Base-by-base conservation (phyloP, 202 grass and related monocot species). In the Panicum virgatum region DNA sequence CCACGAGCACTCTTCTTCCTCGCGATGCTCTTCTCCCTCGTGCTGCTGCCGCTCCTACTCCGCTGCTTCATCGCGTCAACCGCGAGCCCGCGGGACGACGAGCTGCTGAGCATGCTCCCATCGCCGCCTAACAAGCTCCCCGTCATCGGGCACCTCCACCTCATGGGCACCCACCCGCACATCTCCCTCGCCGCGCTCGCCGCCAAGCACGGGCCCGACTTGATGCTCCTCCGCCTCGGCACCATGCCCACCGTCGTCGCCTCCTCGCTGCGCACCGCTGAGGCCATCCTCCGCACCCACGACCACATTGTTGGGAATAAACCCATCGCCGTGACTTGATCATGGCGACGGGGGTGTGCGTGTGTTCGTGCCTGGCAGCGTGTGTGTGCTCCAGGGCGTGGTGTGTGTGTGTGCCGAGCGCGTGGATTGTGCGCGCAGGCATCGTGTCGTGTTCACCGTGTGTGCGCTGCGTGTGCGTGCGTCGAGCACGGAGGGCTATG, bases 141-240 rank as follows among this genome's bases (percentile, higher is more conserved):
- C 3, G 6, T 92, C 23, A 65, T 92, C 42, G 89, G 89, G 3
- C 84, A 91, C 82, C 72, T 91, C 19, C 89, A 85, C 68, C 89
- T 82, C 1, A 18, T 91, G 1, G 89, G 85, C 11, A 2, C 78
- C 5, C 45, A 80, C 38, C 78, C 81, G 2, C 88, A 87, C 34
- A 42, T 76, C 36, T 80, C 84, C 25, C 75, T 90, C 12, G 30
- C 32, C 26, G 52, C 57, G 5, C 80, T 87, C 9, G 65, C 88
- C 4, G 75, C 72, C 44, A 72, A 66, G 73, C 66, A 91, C 74
- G 84, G 88, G 0, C 88, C 79, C 0, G 50, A 75, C 62, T 62
- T 90, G 3, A 86, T 90, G 88, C 88, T 86, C 34, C 72, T 90
- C 62, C 85, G 69, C 34, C 56, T 91, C 2, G 89, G 89, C 59